Evolutionary conservation across 2,329 filamentous ascomycete species (phyloP).

Genomic region (Botrytis squamosa): DNA sequence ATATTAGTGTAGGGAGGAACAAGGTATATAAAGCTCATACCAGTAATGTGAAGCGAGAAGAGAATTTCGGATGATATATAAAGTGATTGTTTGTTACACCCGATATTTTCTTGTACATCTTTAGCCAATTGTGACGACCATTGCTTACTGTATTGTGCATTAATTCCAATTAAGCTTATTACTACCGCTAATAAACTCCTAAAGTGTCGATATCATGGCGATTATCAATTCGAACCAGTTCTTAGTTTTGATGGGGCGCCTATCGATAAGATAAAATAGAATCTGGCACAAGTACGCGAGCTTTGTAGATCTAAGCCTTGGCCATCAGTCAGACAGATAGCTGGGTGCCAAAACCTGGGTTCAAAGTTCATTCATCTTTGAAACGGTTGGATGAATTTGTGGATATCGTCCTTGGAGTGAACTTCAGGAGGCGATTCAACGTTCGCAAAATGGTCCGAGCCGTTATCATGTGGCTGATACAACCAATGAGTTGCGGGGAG

Average conservation of each 20-base stretch:
- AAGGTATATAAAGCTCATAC: neutral
- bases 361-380: neutral
- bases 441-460: conserved; percentile 1
- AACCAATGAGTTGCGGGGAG: neutral
- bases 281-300: conserved; percentile 2
- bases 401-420: neutral
- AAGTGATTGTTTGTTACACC: neutral
- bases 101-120: neutral
- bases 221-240: neutral
- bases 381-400: neutral
- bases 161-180: conserved; percentile 14
- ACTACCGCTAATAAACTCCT: neutral
- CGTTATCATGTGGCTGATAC: conserved; percentile 11
- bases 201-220: neutral
- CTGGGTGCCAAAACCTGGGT: neutral
- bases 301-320: neutral
- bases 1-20: neutral
- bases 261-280: neutral
- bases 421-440: neutral
- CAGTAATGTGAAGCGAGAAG: neutral
- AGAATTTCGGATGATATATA: neutral
- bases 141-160: conserved; percentile 2
- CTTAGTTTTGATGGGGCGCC: neutral
- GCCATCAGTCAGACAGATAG: neutral
- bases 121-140: neutral